Base-by-base conservation (phyloP, 2,329 filamentous ascomycete species). In the Pyrenophora seminiperda region DNA sequence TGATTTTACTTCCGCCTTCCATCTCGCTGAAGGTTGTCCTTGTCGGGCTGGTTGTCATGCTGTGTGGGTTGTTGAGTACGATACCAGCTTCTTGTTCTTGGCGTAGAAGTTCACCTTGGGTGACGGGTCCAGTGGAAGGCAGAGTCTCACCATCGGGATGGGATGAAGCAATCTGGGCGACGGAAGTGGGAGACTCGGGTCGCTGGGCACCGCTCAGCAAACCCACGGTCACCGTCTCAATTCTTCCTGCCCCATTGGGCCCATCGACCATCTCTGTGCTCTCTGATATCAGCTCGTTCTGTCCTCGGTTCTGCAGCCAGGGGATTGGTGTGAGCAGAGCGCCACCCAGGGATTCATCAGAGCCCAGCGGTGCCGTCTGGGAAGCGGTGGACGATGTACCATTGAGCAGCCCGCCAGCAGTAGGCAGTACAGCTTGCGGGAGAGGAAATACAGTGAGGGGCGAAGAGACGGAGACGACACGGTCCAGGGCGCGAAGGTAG, bases 271-370 rank as follows among this genome's bases (percentile, higher is more conserved):
- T 91, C 75, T 91, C 86, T 0, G 88, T 91, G 69, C 83, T 85
- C 70, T 92, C 88, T 30, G 86, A 90, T 58, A 83, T 83, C 15
- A 89, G 77, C 62, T 87, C 84, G 15, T 77, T 77, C 64, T 86
- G 83, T 11, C 73, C 55, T 27, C 66, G 59, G 51, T 71, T 66
- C 48, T 74, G 63, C 41, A 97, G 77, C 94, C 94, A 99, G 0
- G 92, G 90, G 49, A 99, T 97, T 0, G 93, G 94, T 1, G 93
- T 97, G 41, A 99, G 79, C 14, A 97, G 79, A 0, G 94, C 94
- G 5, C 94, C 94, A 17, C 93, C 93, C 1, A 97, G 78, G 10
- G 88, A 88, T 70, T 97, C 93, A 63, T 97, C 93, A 40, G 89
- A 91, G 2, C 91, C 92, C 5, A 93, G 77, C 0, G 75, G 60